Conservation (phyloP, 352 stramenopile species). For the Phytophthora pini region DNA sequence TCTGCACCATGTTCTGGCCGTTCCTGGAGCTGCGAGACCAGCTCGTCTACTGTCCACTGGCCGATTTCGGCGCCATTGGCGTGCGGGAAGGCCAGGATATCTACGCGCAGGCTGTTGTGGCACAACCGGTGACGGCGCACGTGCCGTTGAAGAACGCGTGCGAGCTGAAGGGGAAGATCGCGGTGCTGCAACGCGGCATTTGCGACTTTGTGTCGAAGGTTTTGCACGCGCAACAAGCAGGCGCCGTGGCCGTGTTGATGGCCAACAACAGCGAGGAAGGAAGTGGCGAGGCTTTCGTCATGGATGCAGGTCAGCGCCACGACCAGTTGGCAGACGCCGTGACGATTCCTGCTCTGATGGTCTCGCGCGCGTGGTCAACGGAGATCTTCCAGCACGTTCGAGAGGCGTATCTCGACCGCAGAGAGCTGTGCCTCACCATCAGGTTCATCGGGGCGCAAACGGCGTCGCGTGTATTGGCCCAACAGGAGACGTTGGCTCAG, state of each 20-base stretch:
- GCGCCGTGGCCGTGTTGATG: conserved; percentile 72
- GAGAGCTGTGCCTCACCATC: conserved; percentile 53
- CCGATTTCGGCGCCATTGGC: conserved; percentile 58
- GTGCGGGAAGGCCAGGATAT: conserved; percentile 59
- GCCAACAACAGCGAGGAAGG: conserved; percentile 50
- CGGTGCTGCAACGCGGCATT: conserved; percentile 64
- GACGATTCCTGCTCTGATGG: conserved; percentile 69
- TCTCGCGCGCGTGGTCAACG: conserved; percentile 49
- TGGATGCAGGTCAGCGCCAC: conserved; percentile 59
- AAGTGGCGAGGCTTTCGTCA: conserved; percentile 61
- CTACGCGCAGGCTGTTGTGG: conserved; percentile 58
- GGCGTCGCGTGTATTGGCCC: conserved; percentile 56
- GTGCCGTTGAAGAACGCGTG: conserved; percentile 57
- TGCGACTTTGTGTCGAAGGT: conserved; percentile 88
- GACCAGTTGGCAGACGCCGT: conserved; percentile 35
- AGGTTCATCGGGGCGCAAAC: conserved; percentile 63
- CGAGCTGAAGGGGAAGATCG: conserved; percentile 58
- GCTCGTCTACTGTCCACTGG: conserved; percentile 71
- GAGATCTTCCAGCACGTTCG: conserved; percentile 64
- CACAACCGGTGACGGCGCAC: conserved; percentile 63
- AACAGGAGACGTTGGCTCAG: conserved; percentile 42
- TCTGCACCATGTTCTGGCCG: conserved; percentile 67
- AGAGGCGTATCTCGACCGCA: conserved; percentile 50
- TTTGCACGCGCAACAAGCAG: conserved; percentile 67
- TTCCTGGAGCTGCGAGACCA: conserved; percentile 70